These are phyloP conservation scores for Dillenia suffruticosa DNA, from an alignment of 164 flowering plant species.

Conservation along the genomic window DNA sequence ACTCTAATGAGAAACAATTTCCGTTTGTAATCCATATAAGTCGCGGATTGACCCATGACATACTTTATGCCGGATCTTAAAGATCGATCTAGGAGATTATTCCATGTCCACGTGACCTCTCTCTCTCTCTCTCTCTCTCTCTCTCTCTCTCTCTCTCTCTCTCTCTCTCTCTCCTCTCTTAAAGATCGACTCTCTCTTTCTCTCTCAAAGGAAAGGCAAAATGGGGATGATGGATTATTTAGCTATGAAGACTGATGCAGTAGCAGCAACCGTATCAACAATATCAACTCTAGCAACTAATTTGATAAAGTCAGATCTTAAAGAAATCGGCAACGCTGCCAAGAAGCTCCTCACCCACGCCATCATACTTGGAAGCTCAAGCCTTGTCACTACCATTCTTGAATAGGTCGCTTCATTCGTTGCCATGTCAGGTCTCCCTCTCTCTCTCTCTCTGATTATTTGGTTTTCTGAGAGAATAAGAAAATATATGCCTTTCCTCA, in stretches of 20 bases:
- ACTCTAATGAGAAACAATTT: too few species aligned
- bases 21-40: too few species aligned
- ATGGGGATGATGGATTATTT: constrained; percentile 40
- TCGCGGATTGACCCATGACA: too few species aligned
- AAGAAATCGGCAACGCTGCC: constrained; percentile 50
- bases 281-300: constrained; percentile 4
- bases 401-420: constrained; percentile 79
- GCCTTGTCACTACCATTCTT: constrained; percentile 66
- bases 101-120: too few species aligned
- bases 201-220: neutral
- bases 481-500: too few species aligned
- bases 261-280: too few species aligned
- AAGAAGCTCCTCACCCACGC: constrained; percentile 62
- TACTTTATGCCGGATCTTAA: too few species aligned
- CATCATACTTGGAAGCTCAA: constrained; percentile 48
- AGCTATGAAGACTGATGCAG: constrained; percentile 51
- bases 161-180: too few species aligned
- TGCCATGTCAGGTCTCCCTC: constrained; percentile 83
- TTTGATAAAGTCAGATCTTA: constrained; percentile 48
- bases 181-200: too few species aligned
- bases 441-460: neutral
- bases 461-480: neutral
- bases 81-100: too few species aligned
- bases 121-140: too few species aligned
- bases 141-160: too few species aligned